Evolutionary conservation across 2,329 filamentous ascomycete species (phyloP), one percentile per base, ranked within the genome.

Genomic region (Gnomoniopsis smithogilvyi): DNA sequence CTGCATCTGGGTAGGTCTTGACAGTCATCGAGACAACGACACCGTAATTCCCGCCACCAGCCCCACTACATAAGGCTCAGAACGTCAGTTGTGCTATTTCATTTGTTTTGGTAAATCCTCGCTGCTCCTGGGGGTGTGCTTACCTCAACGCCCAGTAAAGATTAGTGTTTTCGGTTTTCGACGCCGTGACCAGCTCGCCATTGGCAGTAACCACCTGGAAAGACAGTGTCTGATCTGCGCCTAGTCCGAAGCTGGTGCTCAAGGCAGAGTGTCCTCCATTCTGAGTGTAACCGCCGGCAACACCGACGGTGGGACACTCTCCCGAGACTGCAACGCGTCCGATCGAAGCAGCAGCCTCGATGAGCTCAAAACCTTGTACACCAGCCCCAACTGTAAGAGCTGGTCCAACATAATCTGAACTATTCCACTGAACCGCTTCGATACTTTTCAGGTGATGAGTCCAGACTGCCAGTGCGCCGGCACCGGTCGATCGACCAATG

Each of bases 181-280:
- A 76, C 22, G 73, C 76, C 38, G 74, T 74, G 14, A 80, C 63
- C 33, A 76, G 68, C 8, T 68, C 62, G 3, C 80, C 79, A 53
- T 74, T 72, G 3, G 77, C 72, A 8, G 75, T 78, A 30, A 82
- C 74, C n/a, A 82, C 73, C 54, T 81, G 73, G 55, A 77, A 74
- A 22, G 75, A 72, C n/a, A 82, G 70, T 14, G 78, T 73, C 63
- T 80, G 75, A 64, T 81, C 79, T 17, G 76, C 75, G 17, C 72
- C 79, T 65, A 82, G 73, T 58, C 82, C 74, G 59, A 80, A 82
- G 24, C 76, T 69, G 51, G 75, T 76, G 34, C 76, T 77, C 52
- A 85, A 65, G 3, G 80, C 79, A 14, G 78, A 80, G 66, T 85
- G 81, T 0, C 83, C 83, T 47, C 80, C 82, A n/a, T 79, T 79